Evolutionary conservation across 306 rosid genomes (phyloP), one percentile per base, ranked within the genome.

Genomic region (Quillaja saponaria): DNA sequence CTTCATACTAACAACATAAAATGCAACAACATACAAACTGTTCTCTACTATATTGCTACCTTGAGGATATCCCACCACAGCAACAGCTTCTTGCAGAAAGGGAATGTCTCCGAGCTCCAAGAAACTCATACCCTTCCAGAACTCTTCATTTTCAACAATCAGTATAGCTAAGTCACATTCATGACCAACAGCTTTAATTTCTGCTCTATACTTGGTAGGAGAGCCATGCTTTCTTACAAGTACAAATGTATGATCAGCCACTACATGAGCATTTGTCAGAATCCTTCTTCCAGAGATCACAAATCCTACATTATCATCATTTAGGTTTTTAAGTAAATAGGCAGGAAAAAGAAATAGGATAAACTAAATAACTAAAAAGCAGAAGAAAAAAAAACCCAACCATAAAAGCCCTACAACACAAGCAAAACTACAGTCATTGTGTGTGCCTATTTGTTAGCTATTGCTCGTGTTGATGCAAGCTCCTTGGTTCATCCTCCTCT

Each of bases 51-150:
- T 6, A 68, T 19, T 8, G 34, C 37, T 79, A 88, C 96, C 96
- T 76, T 90, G 96, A 72, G 97, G 97, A 72, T 90, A 90, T 61
- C 97, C 96, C 34, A 90, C 97, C 64, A 87, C 96, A 55, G 96
- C 82, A 72, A 90, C 96, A 55, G 96, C 91, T 81, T 90, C 84
- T 77, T 87, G 96, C 41, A 91, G 80, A 71, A 74, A 81, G 39
- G 97, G 96, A 56, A 85, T 71, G 38, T 91, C 85, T 44, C 97
- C 97, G 14, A 91, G 79, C 68, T 85, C 84, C 71, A 91, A 79
- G 51, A 82, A 74, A 63, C 61, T 65, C 79, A 82, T 79, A 63
- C 81, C 86, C 66, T 76, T 90, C 97, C 97, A 91, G 72, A 91
- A 91, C 20, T 83, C 90, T 16, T 70, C 74, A 12, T 63, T 78